Base-by-base conservation (phyloP, 345 rosid species). In the Sisymbrium altissimum region DNA sequence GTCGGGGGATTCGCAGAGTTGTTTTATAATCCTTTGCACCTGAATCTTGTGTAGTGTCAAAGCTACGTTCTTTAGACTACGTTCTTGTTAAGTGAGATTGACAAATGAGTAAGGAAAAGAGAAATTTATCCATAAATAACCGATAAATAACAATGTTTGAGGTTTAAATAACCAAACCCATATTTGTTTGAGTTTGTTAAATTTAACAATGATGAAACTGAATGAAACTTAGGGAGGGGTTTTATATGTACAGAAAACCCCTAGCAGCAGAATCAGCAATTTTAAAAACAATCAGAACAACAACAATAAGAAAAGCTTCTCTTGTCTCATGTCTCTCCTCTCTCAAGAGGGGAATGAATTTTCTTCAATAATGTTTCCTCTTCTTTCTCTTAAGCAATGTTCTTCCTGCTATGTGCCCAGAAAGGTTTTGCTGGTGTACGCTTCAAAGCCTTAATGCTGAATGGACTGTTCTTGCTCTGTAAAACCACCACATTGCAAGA, bases 401-500 rank as follows among this genome's bases (percentile, higher is more conserved):
- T 64, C 78, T 62, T 86, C 61, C 67, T 83, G 68, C 88, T 86
- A 18, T 69, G 78, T 15, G 85, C 87, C 91, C 91, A 88, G 68
- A 83, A 78, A 13, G 92, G 92, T 6, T 72, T 85, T 0, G 99
- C 97, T 1, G 88, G 92, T 35, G 85, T 88, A 44, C 98, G 90
- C 85, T 70, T 85, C 44, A 85, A 36, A 18, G 97, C 97, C 86
- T 88, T 86, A 39, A 95, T 87, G 30, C 81, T 84, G 38, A 95
- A 23, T 0, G 98, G 97, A 52, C 81, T 95, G 81, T 80, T 72
- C 91, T 88, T 92, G 87, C 97, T 87, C 99, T 92, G 92, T 75
- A 12, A 58, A 73, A 14, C 30, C 21, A 49, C 19, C 78, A 40
- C 53, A 57, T 12, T 54, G 8, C 30, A 15, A 17, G 2, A 23